Percentiles rank a stretch among this genome's conserved stretches.
These are phyloP conservation scores for Nakazawaea anatomiae DNA, from an alignment of 805 yeast species.

Conservation along the genomic window DNA sequence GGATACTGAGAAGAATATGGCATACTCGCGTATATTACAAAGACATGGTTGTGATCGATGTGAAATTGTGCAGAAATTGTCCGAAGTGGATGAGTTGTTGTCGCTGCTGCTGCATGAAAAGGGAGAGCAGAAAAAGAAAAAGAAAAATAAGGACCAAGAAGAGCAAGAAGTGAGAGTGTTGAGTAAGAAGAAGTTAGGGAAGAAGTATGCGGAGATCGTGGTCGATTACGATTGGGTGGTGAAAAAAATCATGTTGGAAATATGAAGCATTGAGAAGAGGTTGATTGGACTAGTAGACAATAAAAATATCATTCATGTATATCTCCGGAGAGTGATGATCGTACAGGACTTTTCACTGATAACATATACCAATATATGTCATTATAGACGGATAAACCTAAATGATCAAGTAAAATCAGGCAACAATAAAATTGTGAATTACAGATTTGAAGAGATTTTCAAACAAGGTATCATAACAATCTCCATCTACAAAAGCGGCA, in stretches of 20 bases:
- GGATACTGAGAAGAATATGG: slow-evolving; percentile 3
- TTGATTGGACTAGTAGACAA: too few species aligned
- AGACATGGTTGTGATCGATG: slow-evolving; percentile 5
- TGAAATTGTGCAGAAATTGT: not conserved
- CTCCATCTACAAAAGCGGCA: too few species aligned
- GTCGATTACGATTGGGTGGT: slow-evolving; percentile 10
- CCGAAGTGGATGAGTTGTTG: not conserved
- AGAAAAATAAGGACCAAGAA: not conserved
- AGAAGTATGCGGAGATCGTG: not conserved
- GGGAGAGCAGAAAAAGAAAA: not conserved
- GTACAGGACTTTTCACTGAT: too few species aligned
- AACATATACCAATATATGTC: too few species aligned
- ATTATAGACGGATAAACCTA: too few species aligned
- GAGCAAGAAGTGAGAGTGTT: not conserved
- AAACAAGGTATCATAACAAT: too few species aligned
- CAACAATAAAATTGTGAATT: too few species aligned
- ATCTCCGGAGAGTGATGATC: too few species aligned
- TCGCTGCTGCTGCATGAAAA: not conserved
- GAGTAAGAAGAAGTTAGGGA: slow-evolving; percentile 3
- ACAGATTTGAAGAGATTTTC: too few species aligned
- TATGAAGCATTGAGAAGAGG: not conserved
- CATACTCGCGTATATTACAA: slow-evolving; percentile 3
- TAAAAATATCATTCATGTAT: too few species aligned
- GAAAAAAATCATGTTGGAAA: slow-evolving; percentile 7
- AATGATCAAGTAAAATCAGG: too few species aligned